phyloP scores from a whole-genome alignment of 768 basidiomycete species.

The Lentinula aciculospora region DNA sequence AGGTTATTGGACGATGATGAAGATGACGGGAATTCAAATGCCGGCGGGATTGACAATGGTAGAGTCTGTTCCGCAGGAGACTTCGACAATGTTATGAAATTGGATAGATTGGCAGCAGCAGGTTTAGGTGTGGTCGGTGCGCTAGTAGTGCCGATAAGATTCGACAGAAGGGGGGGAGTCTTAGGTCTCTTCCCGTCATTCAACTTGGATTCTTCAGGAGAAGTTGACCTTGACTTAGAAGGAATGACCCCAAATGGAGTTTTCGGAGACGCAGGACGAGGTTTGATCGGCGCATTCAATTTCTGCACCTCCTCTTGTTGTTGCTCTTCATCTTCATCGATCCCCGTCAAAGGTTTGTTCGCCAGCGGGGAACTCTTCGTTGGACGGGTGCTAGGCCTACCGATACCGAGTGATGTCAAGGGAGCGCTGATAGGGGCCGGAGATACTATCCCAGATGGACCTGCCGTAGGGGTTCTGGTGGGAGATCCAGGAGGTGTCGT shows the following conservation, averaged over 20 bases:
- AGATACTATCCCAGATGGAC: slow-evolving; percentile 20
- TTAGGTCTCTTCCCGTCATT: slow-evolving; percentile 7
- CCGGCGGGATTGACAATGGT: neutral
- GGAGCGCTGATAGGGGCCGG: slow-evolving; percentile 13
- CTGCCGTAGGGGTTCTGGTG: slow-evolving; percentile 29
- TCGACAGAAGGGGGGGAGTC: slow-evolving; percentile 6
- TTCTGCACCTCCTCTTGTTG: slow-evolving; percentile 9
- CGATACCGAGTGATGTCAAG: slow-evolving; percentile 41
- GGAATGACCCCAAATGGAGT: neutral
- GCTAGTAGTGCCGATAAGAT: neutral
- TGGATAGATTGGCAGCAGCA: slow-evolving; percentile 3
- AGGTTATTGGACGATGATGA: neutral
- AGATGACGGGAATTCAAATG: neutral
- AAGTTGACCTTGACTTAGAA: neutral
- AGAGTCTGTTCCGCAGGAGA: neutral
- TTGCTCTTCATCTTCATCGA: slow-evolving; percentile 34
- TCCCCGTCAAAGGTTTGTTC: slow-evolving; percentile 30
- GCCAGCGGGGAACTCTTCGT: slow-evolving; percentile 76
- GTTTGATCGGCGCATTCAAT: slow-evolving; percentile 19
- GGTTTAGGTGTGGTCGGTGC: slow-evolving; percentile 5
- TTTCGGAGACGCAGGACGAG: slow-evolving; percentile 28
- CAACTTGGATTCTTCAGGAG: slow-evolving; percentile 9
- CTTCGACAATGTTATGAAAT: slow-evolving; percentile 7
- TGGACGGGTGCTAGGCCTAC: slow-evolving; percentile 61
- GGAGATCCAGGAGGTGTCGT: slow-evolving; percentile 70